phyloP scores from a whole-genome alignment of 2,329 filamentous ascomycete species.

The Trichoderma sp. region DNA sequence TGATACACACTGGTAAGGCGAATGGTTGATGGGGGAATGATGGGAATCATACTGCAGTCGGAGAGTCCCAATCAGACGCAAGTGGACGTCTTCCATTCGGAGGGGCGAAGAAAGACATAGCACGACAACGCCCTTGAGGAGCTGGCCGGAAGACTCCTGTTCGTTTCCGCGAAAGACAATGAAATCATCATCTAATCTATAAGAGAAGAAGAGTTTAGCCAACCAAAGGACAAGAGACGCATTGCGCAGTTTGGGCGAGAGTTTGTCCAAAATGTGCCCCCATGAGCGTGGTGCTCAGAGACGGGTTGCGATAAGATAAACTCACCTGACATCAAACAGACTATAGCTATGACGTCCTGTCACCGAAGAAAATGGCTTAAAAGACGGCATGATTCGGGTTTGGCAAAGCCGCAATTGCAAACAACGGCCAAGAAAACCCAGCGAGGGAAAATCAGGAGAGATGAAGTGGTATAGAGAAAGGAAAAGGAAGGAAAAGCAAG shows the following conservation, averaged over 20 bases:
- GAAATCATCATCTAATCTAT: conserved; percentile 73
- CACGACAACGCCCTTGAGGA: conserved; percentile 71
- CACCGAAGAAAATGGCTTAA: conserved; percentile 55
- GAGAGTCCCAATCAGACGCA: conserved; percentile 68
- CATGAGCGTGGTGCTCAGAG: neutral
- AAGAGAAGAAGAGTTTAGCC: neutral
- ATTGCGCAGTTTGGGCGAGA: neutral
- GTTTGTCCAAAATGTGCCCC: neutral
- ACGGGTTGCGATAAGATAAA: conserved; percentile 11
- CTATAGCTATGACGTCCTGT: conserved; percentile 51
- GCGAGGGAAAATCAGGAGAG: neutral
- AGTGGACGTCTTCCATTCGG: conserved; percentile 69
- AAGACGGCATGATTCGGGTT: conserved; percentile 47
- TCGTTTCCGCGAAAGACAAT: conserved; percentile 75
- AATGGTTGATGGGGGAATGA: neutral
- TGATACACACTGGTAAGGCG: conserved; percentile 3
- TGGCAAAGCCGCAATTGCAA: conserved; percentile 16
- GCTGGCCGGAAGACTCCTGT: conserved; percentile 71
- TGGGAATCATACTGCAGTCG: conserved; percentile 56
- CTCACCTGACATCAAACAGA: conserved; percentile 59
- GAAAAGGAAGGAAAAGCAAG: neutral
- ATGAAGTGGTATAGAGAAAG: neutral
- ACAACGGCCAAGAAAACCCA: neutral
- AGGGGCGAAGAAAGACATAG: conserved; percentile 68
- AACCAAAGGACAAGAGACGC: neutral